phyloP scores from a whole-genome alignment of 2,329 filamentous ascomycete species.

The Drechslerella coelobrocha region DNA sequence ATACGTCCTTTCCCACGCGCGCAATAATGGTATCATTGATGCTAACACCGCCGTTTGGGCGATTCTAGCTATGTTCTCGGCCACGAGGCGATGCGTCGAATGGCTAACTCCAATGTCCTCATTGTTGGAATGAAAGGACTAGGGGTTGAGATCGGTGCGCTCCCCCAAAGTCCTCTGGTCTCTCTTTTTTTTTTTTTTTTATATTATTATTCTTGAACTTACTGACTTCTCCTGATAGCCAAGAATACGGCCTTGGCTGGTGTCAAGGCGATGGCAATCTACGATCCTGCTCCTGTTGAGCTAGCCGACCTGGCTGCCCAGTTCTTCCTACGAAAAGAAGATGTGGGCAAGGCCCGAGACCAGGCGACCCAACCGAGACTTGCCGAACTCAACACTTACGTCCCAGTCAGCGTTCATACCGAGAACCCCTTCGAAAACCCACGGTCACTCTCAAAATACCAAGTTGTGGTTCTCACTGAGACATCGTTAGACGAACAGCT shows the following conservation, averaged over 20 bases:
- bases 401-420: slow-evolving; percentile 80
- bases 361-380: slow-evolving; percentile 85
- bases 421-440: slow-evolving; percentile 76
- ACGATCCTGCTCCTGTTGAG: slow-evolving; percentile 82
- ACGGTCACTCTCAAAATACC: slow-evolving; percentile 83
- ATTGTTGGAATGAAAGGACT: slow-evolving; percentile 90
- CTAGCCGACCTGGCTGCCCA: slow-evolving; percentile 93
- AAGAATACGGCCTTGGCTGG: slow-evolving; percentile 98
- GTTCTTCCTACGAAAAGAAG: slow-evolving; percentile 88
- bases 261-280: slow-evolving; percentile 94
- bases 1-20: slow-evolving; percentile 54
- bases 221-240: slow-evolving; percentile 62
- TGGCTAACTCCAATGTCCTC: slow-evolving; percentile 94
- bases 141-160: slow-evolving; percentile 81
- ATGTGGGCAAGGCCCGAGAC: slow-evolving; percentile 91
- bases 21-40: neutral
- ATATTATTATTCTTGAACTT: slow-evolving; percentile 4
- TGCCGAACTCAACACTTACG: slow-evolving; percentile 94
- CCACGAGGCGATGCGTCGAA: slow-evolving; percentile 93
- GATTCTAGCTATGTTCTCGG: slow-evolving; percentile 69
- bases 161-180: slow-evolving; percentile 12
- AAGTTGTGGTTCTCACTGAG: slow-evolving; percentile 89
- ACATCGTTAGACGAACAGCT: slow-evolving; percentile 81
- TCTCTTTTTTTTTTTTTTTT: neutral
- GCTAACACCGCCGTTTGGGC: slow-evolving; percentile 19